A percentile compares a stretch with the other conserved stretches of the same genome.
phyloP scores from a whole-genome alignment of 768 basidiomycete genomes.

The Neoboletus magnificus region DNA sequence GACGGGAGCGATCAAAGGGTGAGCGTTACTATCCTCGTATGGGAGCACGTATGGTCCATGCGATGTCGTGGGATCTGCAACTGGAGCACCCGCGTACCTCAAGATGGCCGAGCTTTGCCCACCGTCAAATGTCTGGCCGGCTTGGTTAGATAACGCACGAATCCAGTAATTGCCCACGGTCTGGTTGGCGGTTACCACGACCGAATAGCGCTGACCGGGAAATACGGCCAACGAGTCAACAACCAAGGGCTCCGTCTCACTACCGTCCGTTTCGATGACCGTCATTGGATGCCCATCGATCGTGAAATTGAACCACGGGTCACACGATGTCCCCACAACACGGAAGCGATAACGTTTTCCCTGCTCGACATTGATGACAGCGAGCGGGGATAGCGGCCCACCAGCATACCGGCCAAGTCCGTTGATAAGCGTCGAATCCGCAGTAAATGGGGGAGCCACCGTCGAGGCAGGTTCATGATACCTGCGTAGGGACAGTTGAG shows the following conservation, averaged over 20 bases:
- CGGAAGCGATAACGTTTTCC: constrained; percentile 39
- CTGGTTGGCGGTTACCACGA: constrained; percentile 36
- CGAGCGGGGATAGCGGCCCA: constrained; percentile 32
- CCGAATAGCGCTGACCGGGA: constrained; percentile 50
- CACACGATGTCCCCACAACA: constrained; percentile 39
- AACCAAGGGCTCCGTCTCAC: constrained; percentile 34
- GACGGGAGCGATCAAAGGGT: constrained; percentile 27
- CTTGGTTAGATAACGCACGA: constrained; percentile 26
- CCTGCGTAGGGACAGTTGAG: constrained; percentile 4
- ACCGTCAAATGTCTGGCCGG: constrained; percentile 24
- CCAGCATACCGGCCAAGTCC: constrained; percentile 36
- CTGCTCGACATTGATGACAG: constrained; percentile 34
- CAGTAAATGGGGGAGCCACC: constrained; percentile 2
- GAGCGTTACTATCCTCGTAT: constrained; percentile 36
- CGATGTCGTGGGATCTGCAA: constrained; percentile 31
- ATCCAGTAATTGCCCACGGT: constrained; percentile 40
- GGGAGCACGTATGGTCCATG: constrained; percentile 22
- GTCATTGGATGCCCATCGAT: constrained; percentile 45
- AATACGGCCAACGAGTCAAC: constrained; percentile 46
- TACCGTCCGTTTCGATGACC: constrained; percentile 39
- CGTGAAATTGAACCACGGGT: constrained; percentile 40
- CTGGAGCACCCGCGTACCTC: constrained; percentile 38
- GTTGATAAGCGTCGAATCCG: constrained; percentile 38
- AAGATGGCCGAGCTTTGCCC: constrained; percentile 40
- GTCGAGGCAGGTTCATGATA: constrained; percentile 15